Conservation (phyloP, 2,329 filamentous ascomycete species). For the Penicillium janthinellum region DNA sequence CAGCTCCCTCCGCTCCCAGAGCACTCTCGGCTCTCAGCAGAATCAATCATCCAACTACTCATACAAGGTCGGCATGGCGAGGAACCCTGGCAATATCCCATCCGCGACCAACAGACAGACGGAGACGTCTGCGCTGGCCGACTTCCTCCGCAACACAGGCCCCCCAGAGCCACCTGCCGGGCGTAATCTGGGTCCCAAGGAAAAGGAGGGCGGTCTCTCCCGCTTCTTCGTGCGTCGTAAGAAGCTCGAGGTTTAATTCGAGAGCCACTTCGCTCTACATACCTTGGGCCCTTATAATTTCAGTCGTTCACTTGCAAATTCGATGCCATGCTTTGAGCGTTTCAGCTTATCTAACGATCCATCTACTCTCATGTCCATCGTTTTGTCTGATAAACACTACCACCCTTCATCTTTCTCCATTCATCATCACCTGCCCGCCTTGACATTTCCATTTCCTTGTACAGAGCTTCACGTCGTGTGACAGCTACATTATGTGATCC, state of each 20-base stretch:
- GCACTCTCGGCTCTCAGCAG: conserved; percentile 31
- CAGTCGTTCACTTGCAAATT: conserved; percentile 3
- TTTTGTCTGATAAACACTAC: conserved; percentile 13
- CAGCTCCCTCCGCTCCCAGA: conserved; percentile 38
- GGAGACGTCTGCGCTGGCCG: conserved; percentile 68
- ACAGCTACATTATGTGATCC: background rate
- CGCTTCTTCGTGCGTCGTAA: conserved; percentile 40
- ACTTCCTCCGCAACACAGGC: conserved; percentile 70
- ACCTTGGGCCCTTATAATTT: background rate
- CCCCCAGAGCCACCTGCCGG: conserved; percentile 54
- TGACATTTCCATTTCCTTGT: conserved; percentile 1
- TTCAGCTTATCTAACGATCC: conserved; percentile 26
- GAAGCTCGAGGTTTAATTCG: conserved; percentile 31
- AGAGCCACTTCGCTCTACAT: background rate
- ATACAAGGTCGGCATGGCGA: conserved; percentile 41
- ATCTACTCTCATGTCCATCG: conserved; percentile 26
- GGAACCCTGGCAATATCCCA: conserved; percentile 30
- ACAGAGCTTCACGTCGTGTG: conserved; percentile 18
- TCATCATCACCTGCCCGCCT: conserved; percentile 5
- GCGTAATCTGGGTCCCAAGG: conserved; percentile 17
- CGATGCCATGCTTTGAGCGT: conserved; percentile 28
- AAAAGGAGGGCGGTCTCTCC: conserved; percentile 35
- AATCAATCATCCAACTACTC: conserved; percentile 39
- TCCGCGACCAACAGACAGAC: conserved; percentile 32
- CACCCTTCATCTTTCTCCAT: conserved; percentile 4